Conservation (phyloP, 2,329 filamentous ascomycete genomes). For the Botryotinia calthae region DNA sequence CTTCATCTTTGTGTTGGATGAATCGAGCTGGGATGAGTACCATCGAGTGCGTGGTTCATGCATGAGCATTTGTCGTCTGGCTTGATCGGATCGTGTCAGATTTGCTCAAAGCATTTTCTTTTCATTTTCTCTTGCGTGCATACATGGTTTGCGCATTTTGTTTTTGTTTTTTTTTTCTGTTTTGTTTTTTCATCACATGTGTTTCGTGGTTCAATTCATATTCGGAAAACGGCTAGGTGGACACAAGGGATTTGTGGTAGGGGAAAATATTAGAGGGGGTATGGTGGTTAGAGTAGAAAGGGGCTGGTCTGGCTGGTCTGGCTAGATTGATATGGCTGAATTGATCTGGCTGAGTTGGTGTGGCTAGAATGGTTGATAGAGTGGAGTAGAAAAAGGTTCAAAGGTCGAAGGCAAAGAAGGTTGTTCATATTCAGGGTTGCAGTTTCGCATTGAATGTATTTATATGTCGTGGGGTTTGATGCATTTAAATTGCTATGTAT, state of each 20-base stretch:
- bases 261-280: not conserved
- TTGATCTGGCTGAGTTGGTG: not conserved
- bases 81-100: not conserved
- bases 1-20: not conserved
- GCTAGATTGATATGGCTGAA: not conserved
- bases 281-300: not conserved
- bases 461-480: conserved; percentile 12
- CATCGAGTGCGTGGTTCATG: not conserved
- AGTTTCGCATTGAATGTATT: conserved; percentile 18
- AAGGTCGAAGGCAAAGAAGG: not conserved
- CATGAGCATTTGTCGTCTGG: not conserved
- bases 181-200: not conserved
- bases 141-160: not conserved
- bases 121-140: not conserved
- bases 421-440: conserved; percentile 12
- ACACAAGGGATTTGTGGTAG: not conserved
- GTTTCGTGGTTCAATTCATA: not conserved
- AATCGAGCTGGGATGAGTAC: not conserved
- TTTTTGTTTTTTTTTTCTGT: not conserved
- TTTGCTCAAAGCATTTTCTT: not conserved
- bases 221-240: not conserved
- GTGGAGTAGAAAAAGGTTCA: not conserved
- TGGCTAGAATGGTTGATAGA: not conserved
- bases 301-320: not conserved
- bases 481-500: conserved; percentile 17